A percentile compares a stretch with the other conserved stretches of the same genome.
These are phyloP conservation scores for Candida nanaspora DNA, from an alignment of 805 yeast species.

Conservation along the genomic window DNA sequence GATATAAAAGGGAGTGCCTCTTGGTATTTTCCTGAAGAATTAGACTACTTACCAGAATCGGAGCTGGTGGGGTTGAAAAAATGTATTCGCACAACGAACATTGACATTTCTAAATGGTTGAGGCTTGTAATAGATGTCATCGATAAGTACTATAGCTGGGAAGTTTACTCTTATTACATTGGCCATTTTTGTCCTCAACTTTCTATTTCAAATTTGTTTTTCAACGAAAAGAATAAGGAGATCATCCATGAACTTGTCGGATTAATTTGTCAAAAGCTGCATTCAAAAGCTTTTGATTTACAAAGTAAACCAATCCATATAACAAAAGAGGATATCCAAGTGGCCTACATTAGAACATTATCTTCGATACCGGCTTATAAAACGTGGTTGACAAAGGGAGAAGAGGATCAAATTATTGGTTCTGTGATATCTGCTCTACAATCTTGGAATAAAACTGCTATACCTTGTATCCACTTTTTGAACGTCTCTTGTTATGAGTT, in stretches of 20 bases:
- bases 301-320: slow-evolving; percentile 36
- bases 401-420: slow-evolving; percentile 57
- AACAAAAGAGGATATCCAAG: slow-evolving; percentile 56
- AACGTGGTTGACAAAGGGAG: slow-evolving; percentile 41
- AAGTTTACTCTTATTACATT: slow-evolving; percentile 55
- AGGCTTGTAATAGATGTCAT: slow-evolving; percentile 40
- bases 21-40: slow-evolving; percentile 60
- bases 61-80: slow-evolving; percentile 29
- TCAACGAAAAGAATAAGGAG: slow-evolving; percentile 28
- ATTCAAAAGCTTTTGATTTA: slow-evolving; percentile 36
- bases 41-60: slow-evolving; percentile 37
- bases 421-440: slow-evolving; percentile 55
- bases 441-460: slow-evolving; percentile 73
- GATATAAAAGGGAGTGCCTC: slow-evolving; percentile 19
- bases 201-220: slow-evolving; percentile 47
- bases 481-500: slow-evolving; percentile 76
- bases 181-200: slow-evolving; percentile 69
- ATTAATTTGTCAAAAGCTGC: slow-evolving; percentile 51
- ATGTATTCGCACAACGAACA: slow-evolving; percentile 10
- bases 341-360: slow-evolving; percentile 53
- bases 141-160: slow-evolving; percentile 58
- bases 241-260: slow-evolving; percentile 34
- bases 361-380: slow-evolving; percentile 60
- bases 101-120: slow-evolving; percentile 49
- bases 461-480: slow-evolving; percentile 70